These are phyloP conservation scores for Zygoascus ofunaensis DNA, from an alignment of 805 yeast genomes.

Conservation along the genomic window DNA sequence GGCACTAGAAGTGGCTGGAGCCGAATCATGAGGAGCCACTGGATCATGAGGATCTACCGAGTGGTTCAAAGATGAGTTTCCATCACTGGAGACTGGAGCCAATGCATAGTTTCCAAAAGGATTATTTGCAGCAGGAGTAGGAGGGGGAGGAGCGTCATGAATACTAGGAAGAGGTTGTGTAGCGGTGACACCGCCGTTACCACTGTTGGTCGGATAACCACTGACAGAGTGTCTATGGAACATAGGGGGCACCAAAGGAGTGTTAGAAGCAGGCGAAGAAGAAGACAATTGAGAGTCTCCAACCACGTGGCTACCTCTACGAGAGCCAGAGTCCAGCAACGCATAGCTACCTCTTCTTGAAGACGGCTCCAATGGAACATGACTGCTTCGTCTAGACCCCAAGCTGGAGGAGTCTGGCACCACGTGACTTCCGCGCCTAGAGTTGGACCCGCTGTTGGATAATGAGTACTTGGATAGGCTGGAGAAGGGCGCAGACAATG, in stretches of 20 bases:
- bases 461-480: conserved; percentile 21
- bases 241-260: neutral
- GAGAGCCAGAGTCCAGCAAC: neutral
- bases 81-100: neutral
- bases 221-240: neutral
- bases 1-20: no score
- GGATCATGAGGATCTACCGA: neutral
- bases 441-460: conserved; percentile 13
- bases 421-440: conserved; percentile 16
- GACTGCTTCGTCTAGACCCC: neutral
- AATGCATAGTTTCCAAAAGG: neutral
- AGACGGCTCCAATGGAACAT: neutral
- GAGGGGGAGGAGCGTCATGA: neutral
- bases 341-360: neutral
- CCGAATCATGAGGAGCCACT: neutral
- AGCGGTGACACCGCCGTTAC: neutral
- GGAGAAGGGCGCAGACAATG: conserved; percentile 14
- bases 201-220: neutral
- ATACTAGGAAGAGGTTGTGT: neutral
- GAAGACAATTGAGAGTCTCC: neutral
- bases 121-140: conserved; percentile 1
- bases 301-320: neutral
- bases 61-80: neutral
- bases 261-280: neutral
- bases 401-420: conserved; percentile 3